Evolutionary conservation across 2,329 filamentous ascomycete genomes (phyloP).

Genomic region (Cercospora zeina): DNA sequence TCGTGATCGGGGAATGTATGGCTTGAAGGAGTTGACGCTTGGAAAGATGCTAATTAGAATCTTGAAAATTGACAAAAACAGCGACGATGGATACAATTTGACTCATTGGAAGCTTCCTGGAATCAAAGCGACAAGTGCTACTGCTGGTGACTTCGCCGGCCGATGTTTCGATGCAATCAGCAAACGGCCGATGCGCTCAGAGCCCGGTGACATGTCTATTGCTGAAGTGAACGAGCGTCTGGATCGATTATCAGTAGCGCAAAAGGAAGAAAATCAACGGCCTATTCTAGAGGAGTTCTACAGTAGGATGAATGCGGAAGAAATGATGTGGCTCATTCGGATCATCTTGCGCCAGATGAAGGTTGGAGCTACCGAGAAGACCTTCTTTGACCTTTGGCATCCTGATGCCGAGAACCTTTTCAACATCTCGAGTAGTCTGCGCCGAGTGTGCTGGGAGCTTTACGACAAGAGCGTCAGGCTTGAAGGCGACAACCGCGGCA

Average conservation of each 20-base stretch:
- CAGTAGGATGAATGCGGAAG: conserved; percentile 85
- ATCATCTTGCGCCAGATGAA: conserved; percentile 85
- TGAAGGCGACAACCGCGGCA: conserved; percentile 70
- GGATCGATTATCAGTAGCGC: conserved; percentile 72
- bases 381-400: conserved; percentile 69
- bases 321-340: conserved; percentile 90
- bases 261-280: conserved; percentile 79
- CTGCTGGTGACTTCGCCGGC: conserved; percentile 88
- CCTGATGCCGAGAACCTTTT: conserved; percentile 62
- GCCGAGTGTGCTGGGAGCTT: conserved; percentile 92
- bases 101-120: conserved; percentile 91
- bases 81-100: conserved; percentile 81
- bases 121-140: conserved; percentile 60
- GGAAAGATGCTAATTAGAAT: conserved; percentile 88
- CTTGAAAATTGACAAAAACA: conserved; percentile 87
- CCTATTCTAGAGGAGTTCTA: conserved; percentile 84
- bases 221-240: conserved; percentile 85
- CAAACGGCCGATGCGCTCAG: conserved; percentile 74
- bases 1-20: conserved; percentile 86
- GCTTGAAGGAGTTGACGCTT: conserved; percentile 88
- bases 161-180: conserved; percentile 83
- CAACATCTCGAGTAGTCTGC: conserved; percentile 85
- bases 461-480: conserved; percentile 71
- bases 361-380: conserved; percentile 79
- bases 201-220: conserved; percentile 77